phyloP scores from a whole-genome alignment of 768 basidiomycete species.

The Suillus variegatus region DNA sequence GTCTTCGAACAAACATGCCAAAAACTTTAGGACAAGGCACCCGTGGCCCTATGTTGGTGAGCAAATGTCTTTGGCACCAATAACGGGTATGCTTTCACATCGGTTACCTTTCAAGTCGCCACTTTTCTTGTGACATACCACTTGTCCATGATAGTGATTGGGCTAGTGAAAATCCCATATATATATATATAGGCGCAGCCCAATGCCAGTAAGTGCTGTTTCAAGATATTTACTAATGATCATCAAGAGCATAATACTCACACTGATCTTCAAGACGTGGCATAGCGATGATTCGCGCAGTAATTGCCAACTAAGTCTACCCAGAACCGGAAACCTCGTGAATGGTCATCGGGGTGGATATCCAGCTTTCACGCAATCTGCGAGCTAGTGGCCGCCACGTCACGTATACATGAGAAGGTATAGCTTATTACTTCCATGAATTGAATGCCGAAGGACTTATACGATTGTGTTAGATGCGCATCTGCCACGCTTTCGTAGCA shows the following conservation, averaged over 20 bases:
- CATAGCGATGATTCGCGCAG: neutral
- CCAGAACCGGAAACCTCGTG: too few species aligned
- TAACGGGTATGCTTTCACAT: neutral
- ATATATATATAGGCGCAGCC: neutral
- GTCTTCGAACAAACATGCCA: neutral
- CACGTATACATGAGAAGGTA: neutral
- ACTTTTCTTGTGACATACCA: neutral
- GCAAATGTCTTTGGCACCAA: neutral
- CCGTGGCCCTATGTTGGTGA: neutral
- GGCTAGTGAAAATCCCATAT: neutral
- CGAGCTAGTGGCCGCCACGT: neutral
- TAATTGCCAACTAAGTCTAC: neutral
- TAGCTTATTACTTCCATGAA: neutral
- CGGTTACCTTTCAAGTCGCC: neutral
- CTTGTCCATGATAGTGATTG: neutral
- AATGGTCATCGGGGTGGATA: neutral
- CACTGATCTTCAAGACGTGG: neutral
- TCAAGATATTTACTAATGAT: neutral
- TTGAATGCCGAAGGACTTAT: neutral
- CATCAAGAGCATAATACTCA: neutral
- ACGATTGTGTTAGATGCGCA: neutral
- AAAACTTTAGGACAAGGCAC: neutral
- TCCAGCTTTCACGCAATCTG: neutral
- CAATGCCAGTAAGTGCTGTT: neutral
- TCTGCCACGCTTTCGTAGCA: neutral